Base-by-base conservation (phyloP, 140 eudicot species). In the Oenanthe javanica region DNA sequence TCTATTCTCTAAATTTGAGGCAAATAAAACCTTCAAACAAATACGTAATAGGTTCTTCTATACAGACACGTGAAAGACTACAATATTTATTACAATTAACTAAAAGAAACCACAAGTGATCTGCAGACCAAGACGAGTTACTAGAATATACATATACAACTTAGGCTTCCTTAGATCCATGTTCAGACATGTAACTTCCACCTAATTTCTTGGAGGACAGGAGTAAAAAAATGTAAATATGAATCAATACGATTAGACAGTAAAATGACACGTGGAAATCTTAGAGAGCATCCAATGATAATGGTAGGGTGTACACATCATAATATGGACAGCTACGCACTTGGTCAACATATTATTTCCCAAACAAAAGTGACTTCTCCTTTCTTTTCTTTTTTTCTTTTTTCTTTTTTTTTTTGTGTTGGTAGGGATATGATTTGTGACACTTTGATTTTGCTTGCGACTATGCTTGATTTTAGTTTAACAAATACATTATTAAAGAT, bases 1-100 rank as follows among this genome's bases (percentile, higher is more conserved):
- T 55, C 97, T 86, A 89, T 88, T 89, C 82, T 94, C 98, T 94
- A 91, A 1, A 59, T 49, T 11, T 10, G n/a, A 64, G 45, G 10
- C 23, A 31, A 79, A 43, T 8, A 21, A 27, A 78, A 61, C 70
- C 18, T 42, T 48, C 21, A 54, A 45, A n/a, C 25, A 49, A 9
- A 8, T 5, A n/a, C n/a, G 6, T 18, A 13, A 45, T 40, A 40
- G 23, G 27, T 72, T 42, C 14, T 38, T 16, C 18, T 14, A 69
- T 69, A 21, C 48, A 71, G 40, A 71, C 50, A 4, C 25, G 18
- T 1, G 50, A 71, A 40, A 40, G 15, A 71, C 49, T 18, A 10
- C 6, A 3, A 38, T 11, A 10, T 14, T 6, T 7, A n/a, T 21
- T 38, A 1, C 21, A 40, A 45, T 15, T 9, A 71, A 71, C 25